These are phyloP conservation scores for Fonsecaea nubica DNA, from an alignment of 2,329 filamentous ascomycete genomes.

Conservation along the genomic window DNA sequence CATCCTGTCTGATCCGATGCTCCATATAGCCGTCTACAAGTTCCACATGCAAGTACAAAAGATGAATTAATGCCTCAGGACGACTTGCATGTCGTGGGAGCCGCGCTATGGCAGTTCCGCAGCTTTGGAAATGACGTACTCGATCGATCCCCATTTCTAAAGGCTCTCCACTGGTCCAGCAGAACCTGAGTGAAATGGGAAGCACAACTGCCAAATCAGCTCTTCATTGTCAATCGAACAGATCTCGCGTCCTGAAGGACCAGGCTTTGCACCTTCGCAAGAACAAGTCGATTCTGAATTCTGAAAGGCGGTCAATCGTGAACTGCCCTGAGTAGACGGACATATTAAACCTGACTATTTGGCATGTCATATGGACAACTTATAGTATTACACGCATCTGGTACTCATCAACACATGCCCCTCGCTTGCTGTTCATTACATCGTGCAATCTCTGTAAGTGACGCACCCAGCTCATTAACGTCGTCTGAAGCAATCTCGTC, in stretches of 20 bases:
- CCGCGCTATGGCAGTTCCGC: background rate
- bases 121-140: background rate
- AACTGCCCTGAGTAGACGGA: background rate
- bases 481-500: background rate
- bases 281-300: background rate
- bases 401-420: background rate
- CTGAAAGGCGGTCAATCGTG: background rate
- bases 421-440: background rate
- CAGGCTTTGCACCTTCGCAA: background rate
- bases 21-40: background rate
- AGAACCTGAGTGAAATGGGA: background rate
- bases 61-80: background rate
- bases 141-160: background rate
- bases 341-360: too few species aligned
- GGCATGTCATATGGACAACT: background rate
- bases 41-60: too few species aligned
- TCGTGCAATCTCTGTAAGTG: background rate
- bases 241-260: background rate
- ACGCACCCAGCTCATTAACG: background rate
- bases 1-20: constrained; percentile 4
- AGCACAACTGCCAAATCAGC: background rate
- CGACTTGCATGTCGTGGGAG: background rate
- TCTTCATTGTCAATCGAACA: background rate
- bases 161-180: too few species aligned
- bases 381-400: background rate